These are phyloP conservation scores for Cylindricascospora bacillispora DNA, from an alignment of 1,139 yeast genomes.

Conservation along the genomic window DNA sequence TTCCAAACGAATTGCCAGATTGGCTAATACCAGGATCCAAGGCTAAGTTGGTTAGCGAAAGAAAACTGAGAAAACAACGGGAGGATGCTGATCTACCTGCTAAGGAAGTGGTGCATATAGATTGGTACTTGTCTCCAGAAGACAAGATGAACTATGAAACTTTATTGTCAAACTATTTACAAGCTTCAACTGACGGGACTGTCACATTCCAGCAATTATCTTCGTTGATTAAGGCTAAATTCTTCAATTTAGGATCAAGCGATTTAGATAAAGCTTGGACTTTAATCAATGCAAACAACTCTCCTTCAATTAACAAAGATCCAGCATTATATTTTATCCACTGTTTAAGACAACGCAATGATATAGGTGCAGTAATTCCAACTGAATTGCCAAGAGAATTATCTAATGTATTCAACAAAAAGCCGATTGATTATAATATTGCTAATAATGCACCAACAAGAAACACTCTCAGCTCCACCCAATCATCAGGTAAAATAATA, in stretches of 20 bases:
- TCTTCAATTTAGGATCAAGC: conserved; percentile 62
- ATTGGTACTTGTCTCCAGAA: conserved; percentile 91
- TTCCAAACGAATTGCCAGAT: conserved; percentile 67
- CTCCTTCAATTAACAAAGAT: conserved; percentile 83
- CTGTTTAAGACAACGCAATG: conserved; percentile 78
- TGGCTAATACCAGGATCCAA: conserved; percentile 92
- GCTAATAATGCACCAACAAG: conserved; percentile 35
- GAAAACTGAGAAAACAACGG: conserved; percentile 41
- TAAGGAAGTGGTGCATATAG: conserved; percentile 38
- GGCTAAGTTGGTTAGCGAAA: conserved; percentile 51
- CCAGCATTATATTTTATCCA: conserved; percentile 84
- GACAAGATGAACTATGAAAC: conserved; percentile 71
- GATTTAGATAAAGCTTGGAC: conserved; percentile 95
- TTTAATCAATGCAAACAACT: conserved; percentile 78
- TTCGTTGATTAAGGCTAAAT: conserved; percentile 52
- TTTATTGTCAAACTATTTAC: conserved; percentile 43
- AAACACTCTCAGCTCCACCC: not conserved
- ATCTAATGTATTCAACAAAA: conserved; percentile 83
- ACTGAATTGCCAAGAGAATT: conserved; percentile 89
- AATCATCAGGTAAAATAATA: too few relatives aligned
- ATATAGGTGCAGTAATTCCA: conserved; percentile 70
- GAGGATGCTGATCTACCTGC: conserved; percentile 20
- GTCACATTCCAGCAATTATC: conserved; percentile 57
- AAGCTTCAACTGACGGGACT: conserved; percentile 70
- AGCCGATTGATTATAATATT: conserved; percentile 65